phyloP scores from a whole-genome alignment of 2,329 filamentous ascomycete species.

The Botrytis hyacinthi region DNA sequence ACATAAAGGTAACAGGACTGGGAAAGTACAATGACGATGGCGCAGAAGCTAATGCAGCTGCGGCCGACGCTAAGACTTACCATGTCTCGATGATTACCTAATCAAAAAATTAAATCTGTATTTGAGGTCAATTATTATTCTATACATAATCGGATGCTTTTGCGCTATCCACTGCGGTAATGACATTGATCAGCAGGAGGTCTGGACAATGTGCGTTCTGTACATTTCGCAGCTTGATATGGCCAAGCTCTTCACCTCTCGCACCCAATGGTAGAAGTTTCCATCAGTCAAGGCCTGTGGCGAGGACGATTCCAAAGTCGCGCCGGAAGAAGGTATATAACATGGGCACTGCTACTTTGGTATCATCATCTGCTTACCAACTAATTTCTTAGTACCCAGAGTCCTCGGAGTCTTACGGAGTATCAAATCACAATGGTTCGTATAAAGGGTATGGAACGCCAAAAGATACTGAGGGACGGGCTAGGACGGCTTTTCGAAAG shows the following conservation, averaged over 20 bases:
- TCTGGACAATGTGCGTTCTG: conserved; percentile 44
- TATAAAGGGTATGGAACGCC: not conserved
- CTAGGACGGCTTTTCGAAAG: not conserved
- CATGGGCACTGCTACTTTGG: not conserved
- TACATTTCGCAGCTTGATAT: conserved; percentile 39
- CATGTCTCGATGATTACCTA: not conserved
- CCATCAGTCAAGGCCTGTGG: conserved; percentile 16
- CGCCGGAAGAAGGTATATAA: not conserved
- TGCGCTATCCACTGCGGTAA: conserved; percentile 32
- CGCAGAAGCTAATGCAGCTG: not conserved
- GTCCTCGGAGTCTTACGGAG: not conserved
- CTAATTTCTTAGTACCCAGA: not conserved
- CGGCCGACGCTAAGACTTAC: conserved; percentile 4
- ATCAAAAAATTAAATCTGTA: not conserved
- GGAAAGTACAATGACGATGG: conserved; percentile 10
- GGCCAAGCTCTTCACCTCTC: conserved; percentile 31
- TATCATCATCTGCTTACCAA: conserved; percentile 1
- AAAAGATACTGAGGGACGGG: not conserved
- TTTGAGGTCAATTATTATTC: not conserved
- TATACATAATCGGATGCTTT: not conserved
- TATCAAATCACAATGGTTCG: not conserved
- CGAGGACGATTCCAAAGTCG: not conserved
- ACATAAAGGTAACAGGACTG: not conserved
- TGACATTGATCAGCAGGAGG: conserved; percentile 43
- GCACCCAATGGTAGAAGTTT: not conserved